Percentiles rank a stretch among this genome's conserved stretches.
Evolutionary conservation across 495 filamentous ascomycete species (phyloP).

Genomic region (Penicillium atrosanguineum): DNA sequence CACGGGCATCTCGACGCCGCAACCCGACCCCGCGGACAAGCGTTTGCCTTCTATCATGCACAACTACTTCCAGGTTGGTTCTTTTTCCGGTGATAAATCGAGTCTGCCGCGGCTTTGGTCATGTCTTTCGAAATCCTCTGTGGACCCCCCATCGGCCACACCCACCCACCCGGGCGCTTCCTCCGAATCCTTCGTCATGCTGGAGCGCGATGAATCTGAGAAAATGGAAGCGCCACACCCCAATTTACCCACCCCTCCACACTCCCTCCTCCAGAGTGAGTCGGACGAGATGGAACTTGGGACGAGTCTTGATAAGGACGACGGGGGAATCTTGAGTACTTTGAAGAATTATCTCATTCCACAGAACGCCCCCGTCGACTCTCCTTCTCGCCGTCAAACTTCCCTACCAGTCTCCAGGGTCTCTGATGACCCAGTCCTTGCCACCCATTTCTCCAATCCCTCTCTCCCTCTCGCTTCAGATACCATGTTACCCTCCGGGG

Average conservation of each 20-base stretch:
- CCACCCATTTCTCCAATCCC: slow-evolving; percentile 75
- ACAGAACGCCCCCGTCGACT: slow-evolving; percentile 29
- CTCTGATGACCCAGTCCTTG: slow-evolving; percentile 65
- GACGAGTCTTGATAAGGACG: slow-evolving; percentile 34
- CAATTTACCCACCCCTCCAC: slow-evolving; percentile 43
- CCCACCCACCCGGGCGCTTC: slow-evolving; percentile 23
- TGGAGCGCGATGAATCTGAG: slow-evolving; percentile 35
- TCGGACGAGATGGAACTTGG: slow-evolving; percentile 38
- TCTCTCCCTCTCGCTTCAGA: slow-evolving; percentile 53
- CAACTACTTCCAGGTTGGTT: slow-evolving; percentile 98
- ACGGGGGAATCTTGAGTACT: slow-evolving; percentile 35
- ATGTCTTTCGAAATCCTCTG: slow-evolving; percentile 25
- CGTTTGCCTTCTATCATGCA: slow-evolving; percentile 86
- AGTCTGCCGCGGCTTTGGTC: slow-evolving; percentile 51
- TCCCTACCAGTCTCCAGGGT: slow-evolving; percentile 62
- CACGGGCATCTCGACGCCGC: slow-evolving; percentile 81
- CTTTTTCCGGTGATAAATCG: slow-evolving; percentile 51
- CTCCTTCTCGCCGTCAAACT: slow-evolving; percentile 50
- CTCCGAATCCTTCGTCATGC: slow-evolving; percentile 39
- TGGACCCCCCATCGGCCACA: slow-evolving; percentile 14
- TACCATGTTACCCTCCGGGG: slow-evolving; percentile 54
- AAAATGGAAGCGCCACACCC: slow-evolving; percentile 27
- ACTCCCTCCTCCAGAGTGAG: slow-evolving; percentile 45
- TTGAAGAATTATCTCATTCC: slow-evolving; percentile 44
- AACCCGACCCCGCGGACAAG: slow-evolving; percentile 85